Evolutionary conservation across 441 rosid genomes (phyloP).

Genomic region (Euphorbia schlechtendalii): DNA sequence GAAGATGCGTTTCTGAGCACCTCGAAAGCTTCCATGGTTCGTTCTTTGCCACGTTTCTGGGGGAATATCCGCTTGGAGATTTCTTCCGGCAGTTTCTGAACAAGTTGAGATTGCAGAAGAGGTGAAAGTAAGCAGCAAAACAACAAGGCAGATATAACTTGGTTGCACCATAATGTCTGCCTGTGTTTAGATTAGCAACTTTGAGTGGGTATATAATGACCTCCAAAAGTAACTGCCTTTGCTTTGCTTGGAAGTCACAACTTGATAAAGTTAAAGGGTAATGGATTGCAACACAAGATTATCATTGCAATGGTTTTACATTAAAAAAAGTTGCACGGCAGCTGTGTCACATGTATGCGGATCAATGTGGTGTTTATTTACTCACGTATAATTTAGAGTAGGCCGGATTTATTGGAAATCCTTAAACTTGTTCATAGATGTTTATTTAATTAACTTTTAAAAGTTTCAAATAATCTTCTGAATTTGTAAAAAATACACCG

Average conservation of each 20-base stretch:
- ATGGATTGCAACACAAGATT: background rate
- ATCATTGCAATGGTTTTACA: background rate
- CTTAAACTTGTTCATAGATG: no score
- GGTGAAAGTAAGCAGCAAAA: constrained; percentile 24
- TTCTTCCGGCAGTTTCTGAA: background rate
- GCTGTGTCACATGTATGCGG: no score
- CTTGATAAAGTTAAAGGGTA: background rate
- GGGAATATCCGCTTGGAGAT: background rate
- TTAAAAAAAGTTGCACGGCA: no score
- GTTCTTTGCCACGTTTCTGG: constrained; percentile 20
- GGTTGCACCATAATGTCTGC: constrained; percentile 13
- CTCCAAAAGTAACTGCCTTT: constrained; percentile 22
- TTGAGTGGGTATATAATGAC: constrained; percentile 14
- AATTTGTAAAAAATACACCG: no score
- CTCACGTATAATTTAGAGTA: no score
- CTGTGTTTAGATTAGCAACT: background rate
- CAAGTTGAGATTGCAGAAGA: constrained; percentile 15
- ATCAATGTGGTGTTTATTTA: no score
- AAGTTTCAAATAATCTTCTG: no score
- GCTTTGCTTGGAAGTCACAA: constrained; percentile 38
- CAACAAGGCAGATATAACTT: constrained; percentile 12
- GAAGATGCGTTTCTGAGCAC: constrained; percentile 37
- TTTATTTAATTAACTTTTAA: no score
- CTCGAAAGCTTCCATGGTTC: constrained; percentile 46
- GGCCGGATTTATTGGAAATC: no score